Evolutionary conservation across 2,329 filamentous ascomycete species (phyloP), one percentile per base, ranked within the genome.

Genomic region (Mycocentrospora acerina): DNA sequence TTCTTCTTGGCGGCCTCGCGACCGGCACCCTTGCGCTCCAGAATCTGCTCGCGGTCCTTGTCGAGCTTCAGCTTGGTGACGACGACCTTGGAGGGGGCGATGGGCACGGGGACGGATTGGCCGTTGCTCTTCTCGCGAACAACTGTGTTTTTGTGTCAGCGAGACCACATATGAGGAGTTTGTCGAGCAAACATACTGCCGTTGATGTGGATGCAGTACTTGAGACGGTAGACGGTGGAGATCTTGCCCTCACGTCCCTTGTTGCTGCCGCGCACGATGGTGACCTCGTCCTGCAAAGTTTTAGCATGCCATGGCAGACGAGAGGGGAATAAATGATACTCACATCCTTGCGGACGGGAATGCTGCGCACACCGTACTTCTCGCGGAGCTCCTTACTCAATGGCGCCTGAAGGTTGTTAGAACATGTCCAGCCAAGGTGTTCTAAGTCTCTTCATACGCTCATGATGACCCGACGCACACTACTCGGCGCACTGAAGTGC

Each of bases 181-280:
- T n/a, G 29, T 15, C 22, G 35, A 36, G 35, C 27, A 30, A 55
- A 54, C 62, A 48, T 50, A 66, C 62, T 61, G 68, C 91, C 89
- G 83, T 96, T 91, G 74, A 98, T 75, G 84, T 97, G 91, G 71
- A 98, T 85, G 71, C 90, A 81, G 78, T 93, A 98, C 79, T 97
- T 97, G 44, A 69, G 62, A 42, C 66, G 66, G 60, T 69, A 98
- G 73, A 97, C 91, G 67, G 88, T 89, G 67, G 85, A 90, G 77
- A 98, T 81, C 82, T 97, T 97, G 80, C 93, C 93, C 81, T 97
- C 91, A 69, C 90, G 89, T 71, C 91, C 93, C 83, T 97, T 97
- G 83, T 95, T 87, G 77, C 80, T 78, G 68, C 93, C 93, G 63
- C 93, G 90, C 71, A 91, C 85, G 67, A 98, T 86, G 70, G 80